Evolutionary conservation across 2,329 filamentous ascomycete species (phyloP), one percentile per base, ranked within the genome.

Genomic region (Botryosphaeria dothidea): DNA sequence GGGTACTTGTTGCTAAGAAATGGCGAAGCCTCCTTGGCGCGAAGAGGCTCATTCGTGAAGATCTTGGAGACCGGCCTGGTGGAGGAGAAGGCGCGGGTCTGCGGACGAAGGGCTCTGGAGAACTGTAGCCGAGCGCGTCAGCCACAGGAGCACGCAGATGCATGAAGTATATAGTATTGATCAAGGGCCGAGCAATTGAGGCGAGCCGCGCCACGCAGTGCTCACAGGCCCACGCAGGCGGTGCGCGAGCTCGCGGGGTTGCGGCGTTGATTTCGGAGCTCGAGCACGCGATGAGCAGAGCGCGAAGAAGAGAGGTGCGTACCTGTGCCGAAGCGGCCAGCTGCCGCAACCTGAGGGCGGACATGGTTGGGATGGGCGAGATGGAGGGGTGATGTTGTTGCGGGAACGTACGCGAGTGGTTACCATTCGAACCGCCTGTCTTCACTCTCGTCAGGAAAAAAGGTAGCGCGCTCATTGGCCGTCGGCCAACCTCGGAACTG

Each of bases 1-100:
- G 93, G 91, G 80, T 99, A 98, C 82, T 97, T 95, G 80, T 85
- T 90, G 80, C 89, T 91, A 73, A 97, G 86, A 77, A 92, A 92
- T 54, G 92, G 89, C 68, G 92, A 92, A 34, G 93, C 93, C 84
- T 97, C 93, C 84, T 96, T 97, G 65, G 94, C 95, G 79, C 93
- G 90, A 70, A 98, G 85, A 71, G 92, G 92, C 72, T 89, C 87
- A 80, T 90, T 94, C 73, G 91, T 89, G 78, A 96, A 91, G 78
- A 98, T 92, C 79, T 90, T 89, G 75, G 92, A 92, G 73, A 88
- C 90, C 71, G 92, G 88, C 75, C 90, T 88, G 69, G 94, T 94
- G 68, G 92, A 92, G 68, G 94, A 96, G 82, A 99, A 98, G 67
- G 88, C 84, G 81, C 93, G 87, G 75, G 85, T 84, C 75, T 91